Percentiles rank a stretch among this genome's conserved stretches.
These are phyloP conservation scores for Chaetomium sp. DNA, from an alignment of 2,329 filamentous ascomycete genomes.

Conservation along the genomic window DNA sequence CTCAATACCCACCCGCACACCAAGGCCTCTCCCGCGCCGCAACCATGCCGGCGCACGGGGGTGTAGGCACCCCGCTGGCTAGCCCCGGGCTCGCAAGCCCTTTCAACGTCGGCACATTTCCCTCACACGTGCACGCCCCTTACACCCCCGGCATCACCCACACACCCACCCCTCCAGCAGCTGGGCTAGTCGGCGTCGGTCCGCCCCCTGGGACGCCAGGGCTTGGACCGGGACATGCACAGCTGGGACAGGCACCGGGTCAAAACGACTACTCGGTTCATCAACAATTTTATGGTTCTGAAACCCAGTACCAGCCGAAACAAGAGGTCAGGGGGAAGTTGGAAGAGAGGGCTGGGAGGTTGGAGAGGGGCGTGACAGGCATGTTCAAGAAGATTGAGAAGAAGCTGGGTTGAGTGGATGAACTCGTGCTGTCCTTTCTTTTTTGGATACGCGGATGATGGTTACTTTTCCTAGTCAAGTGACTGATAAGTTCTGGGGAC, in stretches of 20 bases:
- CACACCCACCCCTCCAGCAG: constrained; percentile 29
- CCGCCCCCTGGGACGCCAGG: constrained; percentile 25
- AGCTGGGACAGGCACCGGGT: constrained; percentile 30
- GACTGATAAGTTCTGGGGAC: too few species aligned
- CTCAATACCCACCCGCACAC: constrained; percentile 29
- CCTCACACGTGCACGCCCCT: constrained; percentile 34
- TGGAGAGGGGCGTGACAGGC: constrained; percentile 64
- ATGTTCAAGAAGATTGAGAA: constrained; percentile 76
- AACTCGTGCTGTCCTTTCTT: too few species aligned
- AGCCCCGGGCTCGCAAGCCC: constrained; percentile 38
- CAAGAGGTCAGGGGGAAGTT: constrained; percentile 46
- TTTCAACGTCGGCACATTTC: constrained; percentile 38
- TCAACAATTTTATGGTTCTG: constrained; percentile 63
- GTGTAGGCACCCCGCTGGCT: constrained; percentile 34
- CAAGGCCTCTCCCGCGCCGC: constrained; percentile 41
- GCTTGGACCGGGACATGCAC: constrained; percentile 11
- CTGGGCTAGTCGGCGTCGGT: constrained; percentile 32
- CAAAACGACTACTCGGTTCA: constrained; percentile 53
- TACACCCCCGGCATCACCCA: constrained; percentile 28
- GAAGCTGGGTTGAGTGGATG: constrained; percentile 48
- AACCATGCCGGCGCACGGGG: constrained; percentile 42
- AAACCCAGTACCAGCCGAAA: constrained; percentile 43
- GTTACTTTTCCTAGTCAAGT: not conserved
- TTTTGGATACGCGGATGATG: not conserved
- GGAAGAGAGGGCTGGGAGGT: constrained; percentile 57